Conservation (phyloP, 2,329 filamentous ascomycete species). For the Rutstroemia sydowiana region DNA sequence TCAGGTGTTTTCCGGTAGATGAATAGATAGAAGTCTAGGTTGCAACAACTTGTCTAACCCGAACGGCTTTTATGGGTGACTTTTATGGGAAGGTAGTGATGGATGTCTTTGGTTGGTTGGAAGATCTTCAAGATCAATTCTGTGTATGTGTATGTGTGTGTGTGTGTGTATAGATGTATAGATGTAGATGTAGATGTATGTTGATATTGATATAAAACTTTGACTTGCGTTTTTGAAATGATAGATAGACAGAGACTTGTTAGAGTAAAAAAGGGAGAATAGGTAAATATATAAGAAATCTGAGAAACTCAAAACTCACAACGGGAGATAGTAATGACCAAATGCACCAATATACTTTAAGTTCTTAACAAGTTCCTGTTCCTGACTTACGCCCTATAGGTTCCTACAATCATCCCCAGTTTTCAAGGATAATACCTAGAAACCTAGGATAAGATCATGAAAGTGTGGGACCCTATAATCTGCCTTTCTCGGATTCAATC, state of each 20-base stretch:
- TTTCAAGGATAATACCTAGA: too few species aligned
- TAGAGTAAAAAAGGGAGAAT: too few species aligned
- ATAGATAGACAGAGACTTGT: too few species aligned
- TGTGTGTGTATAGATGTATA: too few species aligned
- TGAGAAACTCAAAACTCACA: background rate
- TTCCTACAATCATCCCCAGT: background rate
- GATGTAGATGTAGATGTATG: too few species aligned
- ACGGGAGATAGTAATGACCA: background rate
- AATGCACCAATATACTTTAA: background rate
- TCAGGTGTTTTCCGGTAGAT: background rate
- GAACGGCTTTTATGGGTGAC: too few species aligned
- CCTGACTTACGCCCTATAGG: conserved; percentile 5
- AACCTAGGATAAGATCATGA: too few species aligned
- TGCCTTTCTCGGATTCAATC: too few species aligned
- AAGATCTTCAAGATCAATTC: background rate
- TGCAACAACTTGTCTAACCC: background rate
- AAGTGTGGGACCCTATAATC: too few species aligned
- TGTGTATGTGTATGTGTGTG: background rate
- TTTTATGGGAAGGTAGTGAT: background rate
- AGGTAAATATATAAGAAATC: background rate
- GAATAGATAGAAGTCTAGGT: background rate
- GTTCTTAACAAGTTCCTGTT: background rate
- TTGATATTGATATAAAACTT: too few species aligned
- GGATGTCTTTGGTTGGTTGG: background rate
- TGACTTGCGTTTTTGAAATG: too few species aligned